phyloP scores from a whole-genome alignment of 2,329 filamentous ascomycete genomes.

The Epichloe uncinata region DNA sequence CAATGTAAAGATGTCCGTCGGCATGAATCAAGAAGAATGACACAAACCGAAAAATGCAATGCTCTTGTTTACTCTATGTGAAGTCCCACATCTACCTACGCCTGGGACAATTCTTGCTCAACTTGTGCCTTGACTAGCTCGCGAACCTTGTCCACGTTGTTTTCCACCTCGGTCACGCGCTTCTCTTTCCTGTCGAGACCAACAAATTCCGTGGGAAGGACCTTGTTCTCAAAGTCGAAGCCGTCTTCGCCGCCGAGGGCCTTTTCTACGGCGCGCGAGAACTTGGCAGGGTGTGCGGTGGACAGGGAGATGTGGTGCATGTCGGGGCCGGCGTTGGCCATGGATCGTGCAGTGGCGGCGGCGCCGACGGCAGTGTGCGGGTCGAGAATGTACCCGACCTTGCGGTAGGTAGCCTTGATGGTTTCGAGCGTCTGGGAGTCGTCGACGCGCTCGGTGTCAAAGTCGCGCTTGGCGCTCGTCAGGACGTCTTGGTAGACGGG shows the following conservation, averaged over 20 bases:
- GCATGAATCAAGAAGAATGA: background rate
- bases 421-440: conserved; percentile 55
- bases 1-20: too few species aligned
- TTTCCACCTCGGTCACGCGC: conserved; percentile 55
- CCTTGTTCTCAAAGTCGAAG: conserved; percentile 61
- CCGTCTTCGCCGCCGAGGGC: conserved; percentile 58
- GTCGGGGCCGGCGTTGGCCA: conserved; percentile 35
- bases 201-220: conserved; percentile 70
- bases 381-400: conserved; percentile 69
- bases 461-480: conserved; percentile 54
- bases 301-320: conserved; percentile 71
- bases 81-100: background rate
- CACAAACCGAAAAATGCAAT: background rate
- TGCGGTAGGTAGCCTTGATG: conserved; percentile 42
- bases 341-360: conserved; percentile 58
- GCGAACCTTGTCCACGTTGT: conserved; percentile 61
- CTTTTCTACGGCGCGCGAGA: conserved; percentile 68
- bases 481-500: conserved; percentile 65
- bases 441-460: conserved; percentile 66
- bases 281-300: conserved; percentile 94
- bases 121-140: conserved; percentile 66
- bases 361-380: conserved; percentile 87
- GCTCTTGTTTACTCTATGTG: background rate
- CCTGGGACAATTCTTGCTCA: conserved; percentile 41
- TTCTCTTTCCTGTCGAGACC: conserved; percentile 66